Evolutionary conservation across 2,329 filamentous ascomycete species (phyloP).

Genomic region (Ciborinia camelliae): DNA sequence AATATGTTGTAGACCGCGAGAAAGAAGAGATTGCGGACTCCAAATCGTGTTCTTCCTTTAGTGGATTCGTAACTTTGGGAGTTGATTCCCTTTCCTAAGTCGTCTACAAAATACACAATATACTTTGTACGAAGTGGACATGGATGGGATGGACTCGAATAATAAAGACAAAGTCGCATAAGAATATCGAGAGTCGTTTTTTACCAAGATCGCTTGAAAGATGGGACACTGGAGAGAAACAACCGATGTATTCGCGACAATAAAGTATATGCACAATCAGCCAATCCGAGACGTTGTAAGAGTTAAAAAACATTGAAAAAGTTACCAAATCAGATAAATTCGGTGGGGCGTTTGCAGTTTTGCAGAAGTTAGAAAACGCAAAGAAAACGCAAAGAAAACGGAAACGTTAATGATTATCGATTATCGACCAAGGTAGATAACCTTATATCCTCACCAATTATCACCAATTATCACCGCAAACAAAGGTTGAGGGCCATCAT

Average conservation of each 20-base stretch:
- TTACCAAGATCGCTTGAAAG: not conserved
- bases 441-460: too few species aligned
- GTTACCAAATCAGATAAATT: not conserved
- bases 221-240: not conserved
- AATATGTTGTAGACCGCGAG: not conserved
- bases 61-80: not conserved
- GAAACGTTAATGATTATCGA: not conserved
- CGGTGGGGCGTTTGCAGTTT: not conserved
- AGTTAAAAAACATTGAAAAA: not conserved
- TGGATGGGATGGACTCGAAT: not conserved
- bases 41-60: not conserved
- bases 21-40: not conserved
- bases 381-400: not conserved
- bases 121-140: not conserved
- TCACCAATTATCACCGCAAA: too few species aligned
- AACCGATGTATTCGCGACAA: not conserved
- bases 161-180: not conserved
- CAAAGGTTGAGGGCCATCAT: too few species aligned
- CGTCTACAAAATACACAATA: not conserved
- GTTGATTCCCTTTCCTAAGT: not conserved
- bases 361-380: too few species aligned
- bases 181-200: not conserved
- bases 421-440: too few species aligned
- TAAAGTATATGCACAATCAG: too few species aligned
- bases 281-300: not conserved